These are phyloP conservation scores for Trypanosoma melophagium DNA, from an alignment of 208 protist genomes.

Conservation along the genomic window DNA sequence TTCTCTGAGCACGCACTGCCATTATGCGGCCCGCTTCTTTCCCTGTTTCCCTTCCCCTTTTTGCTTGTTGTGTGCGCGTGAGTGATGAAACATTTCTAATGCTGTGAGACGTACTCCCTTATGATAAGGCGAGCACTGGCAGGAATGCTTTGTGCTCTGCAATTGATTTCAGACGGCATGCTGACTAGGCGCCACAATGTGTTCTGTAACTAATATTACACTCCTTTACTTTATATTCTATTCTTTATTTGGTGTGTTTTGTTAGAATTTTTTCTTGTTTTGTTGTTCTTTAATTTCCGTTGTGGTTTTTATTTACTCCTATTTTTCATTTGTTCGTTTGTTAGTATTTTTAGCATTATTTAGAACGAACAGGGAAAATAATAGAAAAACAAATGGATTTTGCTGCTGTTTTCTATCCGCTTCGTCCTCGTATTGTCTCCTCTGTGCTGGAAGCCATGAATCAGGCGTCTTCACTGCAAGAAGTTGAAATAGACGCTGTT, in stretches of 20 bases:
- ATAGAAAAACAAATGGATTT: conserved; percentile 16
- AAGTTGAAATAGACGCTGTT: conserved; percentile 24
- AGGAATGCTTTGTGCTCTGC: background rate
- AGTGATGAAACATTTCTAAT: conserved; percentile 27
- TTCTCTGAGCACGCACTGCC: conserved; percentile 26
- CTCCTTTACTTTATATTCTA: background rate
- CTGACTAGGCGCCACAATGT: conserved; percentile 15
- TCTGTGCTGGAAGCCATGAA: conserved; percentile 19
- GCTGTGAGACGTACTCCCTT: conserved; percentile 36
- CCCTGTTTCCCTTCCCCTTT: background rate
- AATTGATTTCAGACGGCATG: conserved; percentile 35
- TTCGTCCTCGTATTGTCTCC: conserved; percentile 4
- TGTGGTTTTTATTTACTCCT: conserved; percentile 14
- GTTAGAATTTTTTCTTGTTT: background rate
- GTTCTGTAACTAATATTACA: background rate
- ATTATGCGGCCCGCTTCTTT: background rate
- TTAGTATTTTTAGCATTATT: conserved; percentile 3
- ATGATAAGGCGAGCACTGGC: conserved; percentile 13
- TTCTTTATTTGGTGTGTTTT: background rate
- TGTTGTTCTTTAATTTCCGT: conserved; percentile 3
- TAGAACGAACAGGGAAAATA: too few relatives aligned
- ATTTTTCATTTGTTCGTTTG: conserved; percentile 12
- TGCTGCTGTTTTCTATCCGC: background rate
- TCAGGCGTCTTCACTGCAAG: conserved; percentile 1
- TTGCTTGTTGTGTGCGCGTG: background rate